Conservation (phyloP, 2,329 filamentous ascomycete genomes). For the Tolypocladium cylindrosporum region DNA sequence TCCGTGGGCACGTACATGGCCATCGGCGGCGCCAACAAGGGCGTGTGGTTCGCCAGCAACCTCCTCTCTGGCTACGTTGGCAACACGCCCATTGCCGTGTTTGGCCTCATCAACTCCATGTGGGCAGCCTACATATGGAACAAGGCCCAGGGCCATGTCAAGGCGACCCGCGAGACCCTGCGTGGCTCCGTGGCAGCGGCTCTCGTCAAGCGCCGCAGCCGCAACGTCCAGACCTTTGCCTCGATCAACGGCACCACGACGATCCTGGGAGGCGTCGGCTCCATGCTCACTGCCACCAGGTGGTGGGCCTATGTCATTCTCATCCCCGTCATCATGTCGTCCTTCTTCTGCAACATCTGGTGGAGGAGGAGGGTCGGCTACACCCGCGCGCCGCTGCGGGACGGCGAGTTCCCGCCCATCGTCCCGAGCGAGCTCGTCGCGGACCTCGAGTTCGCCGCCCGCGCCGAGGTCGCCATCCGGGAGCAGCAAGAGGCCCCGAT, state of each 20-base stretch:
- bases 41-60: slow-evolving; percentile 36
- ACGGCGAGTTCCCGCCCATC: not conserved
- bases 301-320: slow-evolving; percentile 46
- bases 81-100: slow-evolving; percentile 37
- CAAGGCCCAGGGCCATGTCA: slow-evolving; percentile 28
- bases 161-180: slow-evolving; percentile 13
- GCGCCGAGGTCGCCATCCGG: slow-evolving; percentile 4
- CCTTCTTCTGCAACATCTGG: slow-evolving; percentile 36
- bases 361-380: slow-evolving; percentile 38
- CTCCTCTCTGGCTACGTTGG: slow-evolving; percentile 45
- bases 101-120: slow-evolving; percentile 34
- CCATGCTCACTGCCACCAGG: slow-evolving; percentile 36
- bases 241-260: slow-evolving; percentile 33
- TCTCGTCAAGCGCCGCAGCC: slow-evolving; percentile 25
- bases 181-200: slow-evolving; percentile 13
- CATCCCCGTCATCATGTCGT: slow-evolving; percentile 36
- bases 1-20: slow-evolving; percentile 42
- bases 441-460: slow-evolving; percentile 11
- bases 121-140: slow-evolving; percentile 35
- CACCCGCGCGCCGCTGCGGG: slow-evolving; percentile 3
- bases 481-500: slow-evolving; percentile 1
- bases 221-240: slow-evolving; percentile 33
- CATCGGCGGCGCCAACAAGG: slow-evolving; percentile 34
- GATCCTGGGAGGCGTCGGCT: slow-evolving; percentile 36
- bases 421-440: slow-evolving; percentile 5